Conservation (phyloP, 2,329 filamentous ascomycete genomes). For the Orbilia oligospora region DNA sequence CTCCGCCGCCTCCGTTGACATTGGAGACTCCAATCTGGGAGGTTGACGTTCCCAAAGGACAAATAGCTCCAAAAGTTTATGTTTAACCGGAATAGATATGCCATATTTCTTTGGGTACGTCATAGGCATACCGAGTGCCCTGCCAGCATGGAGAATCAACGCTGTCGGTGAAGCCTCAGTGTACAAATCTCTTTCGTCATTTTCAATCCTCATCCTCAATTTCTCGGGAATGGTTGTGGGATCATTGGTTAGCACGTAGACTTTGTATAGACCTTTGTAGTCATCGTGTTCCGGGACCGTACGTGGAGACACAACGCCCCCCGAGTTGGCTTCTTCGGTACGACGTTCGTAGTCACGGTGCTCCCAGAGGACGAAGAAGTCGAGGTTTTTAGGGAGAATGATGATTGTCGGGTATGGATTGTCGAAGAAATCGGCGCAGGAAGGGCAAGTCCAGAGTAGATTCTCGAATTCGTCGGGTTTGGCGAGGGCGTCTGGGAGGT, state of each 20-base stretch:
- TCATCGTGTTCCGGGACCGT: conserved; percentile 27
- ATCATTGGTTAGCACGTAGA: conserved; percentile 12
- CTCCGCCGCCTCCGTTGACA: background rate
- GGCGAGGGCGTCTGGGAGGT: background rate
- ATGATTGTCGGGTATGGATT: background rate
- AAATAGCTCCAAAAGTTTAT: background rate
- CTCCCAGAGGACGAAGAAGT: conserved; percentile 21
- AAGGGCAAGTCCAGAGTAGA: background rate
- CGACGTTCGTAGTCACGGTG: conserved; percentile 24
- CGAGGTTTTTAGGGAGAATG: background rate
- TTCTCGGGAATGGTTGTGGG: background rate
- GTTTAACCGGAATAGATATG: background rate
- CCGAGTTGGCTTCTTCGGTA: background rate
- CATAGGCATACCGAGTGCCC: background rate
- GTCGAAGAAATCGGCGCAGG: conserved; percentile 5
- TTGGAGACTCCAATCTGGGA: background rate
- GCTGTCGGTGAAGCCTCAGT: conserved; percentile 11
- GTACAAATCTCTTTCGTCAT: background rate
- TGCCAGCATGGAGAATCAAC: conserved; percentile 16
- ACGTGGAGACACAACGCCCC: background rate
- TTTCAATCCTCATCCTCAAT: background rate
- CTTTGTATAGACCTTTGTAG: background rate
- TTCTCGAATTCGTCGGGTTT: conserved; percentile 10
- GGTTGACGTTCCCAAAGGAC: conserved; percentile 3
- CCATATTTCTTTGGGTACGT: background rate